A percentile compares a stretch with the other conserved stretches of the same genome.
Evolutionary conservation across 768 basidiomycete species (phyloP).

Genomic region (Leccinum longicurvipes): DNA sequence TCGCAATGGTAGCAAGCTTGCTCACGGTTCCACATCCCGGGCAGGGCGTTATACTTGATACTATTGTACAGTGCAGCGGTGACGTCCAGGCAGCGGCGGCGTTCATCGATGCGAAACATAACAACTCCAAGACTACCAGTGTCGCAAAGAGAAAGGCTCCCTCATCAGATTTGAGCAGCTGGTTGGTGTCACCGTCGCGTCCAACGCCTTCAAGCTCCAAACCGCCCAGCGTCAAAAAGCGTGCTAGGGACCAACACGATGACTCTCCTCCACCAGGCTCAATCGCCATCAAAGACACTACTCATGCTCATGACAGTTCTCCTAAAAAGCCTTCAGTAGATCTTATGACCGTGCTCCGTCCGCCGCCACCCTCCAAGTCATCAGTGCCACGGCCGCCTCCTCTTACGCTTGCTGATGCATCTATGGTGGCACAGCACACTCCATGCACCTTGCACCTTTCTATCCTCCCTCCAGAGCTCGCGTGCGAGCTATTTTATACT

Average conservation of each 20-base stretch:
- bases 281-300: constrained; percentile 17
- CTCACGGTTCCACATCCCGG: constrained; percentile 35
- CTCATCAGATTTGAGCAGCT: constrained; percentile 44
- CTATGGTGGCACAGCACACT: constrained; percentile 62
- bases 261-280: not conserved
- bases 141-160: constrained; percentile 48
- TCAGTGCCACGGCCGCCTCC: constrained; percentile 45
- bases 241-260: constrained; percentile 2
- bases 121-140: constrained; percentile 11
- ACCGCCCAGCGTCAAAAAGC: constrained; percentile 20
- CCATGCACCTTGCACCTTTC: constrained; percentile 74
- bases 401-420: constrained; percentile 57
- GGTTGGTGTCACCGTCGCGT: constrained; percentile 40
- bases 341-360: constrained; percentile 56
- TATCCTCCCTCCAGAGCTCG: constrained; percentile 70
- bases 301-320: constrained; percentile 11
- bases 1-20: constrained; percentile 66
- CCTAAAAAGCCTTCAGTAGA: constrained; percentile 37
- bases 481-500: constrained; percentile 68
- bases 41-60: constrained; percentile 50
- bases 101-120: constrained; percentile 31
- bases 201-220: constrained; percentile 17
- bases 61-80: constrained; percentile 55
- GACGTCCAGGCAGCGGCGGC: constrained; percentile 51
- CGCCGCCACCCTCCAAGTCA: constrained; percentile 40